Conservation (phyloP, 768 basidiomycete species). For the Lactarius pseudohatsudake region DNA sequence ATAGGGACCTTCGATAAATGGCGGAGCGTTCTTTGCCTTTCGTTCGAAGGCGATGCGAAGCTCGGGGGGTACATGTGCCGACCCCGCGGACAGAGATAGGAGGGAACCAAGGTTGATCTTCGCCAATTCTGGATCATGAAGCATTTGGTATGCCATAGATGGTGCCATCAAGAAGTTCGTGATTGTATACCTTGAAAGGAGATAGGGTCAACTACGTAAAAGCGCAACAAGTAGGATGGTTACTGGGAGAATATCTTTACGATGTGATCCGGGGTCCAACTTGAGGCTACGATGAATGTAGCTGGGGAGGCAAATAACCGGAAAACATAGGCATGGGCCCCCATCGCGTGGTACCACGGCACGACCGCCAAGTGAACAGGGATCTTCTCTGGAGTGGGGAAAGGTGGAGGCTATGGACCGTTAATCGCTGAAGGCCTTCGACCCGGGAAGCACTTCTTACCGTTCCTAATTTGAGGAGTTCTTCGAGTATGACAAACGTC, state of each 20-base stretch:
- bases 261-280: constrained; percentile 56
- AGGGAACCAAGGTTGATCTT: constrained; percentile 18
- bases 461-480: constrained; percentile 37
- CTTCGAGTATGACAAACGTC: constrained; percentile 37
- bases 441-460: constrained; percentile 36
- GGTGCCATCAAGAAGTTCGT: constrained; percentile 21
- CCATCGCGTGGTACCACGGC: constrained; percentile 70
- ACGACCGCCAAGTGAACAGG: constrained; percentile 57
- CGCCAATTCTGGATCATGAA: constrained; percentile 13
- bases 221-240: not conserved
- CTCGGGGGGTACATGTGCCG: constrained; percentile 14
- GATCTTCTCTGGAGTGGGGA: constrained; percentile 44
- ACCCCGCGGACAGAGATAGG: not conserved
- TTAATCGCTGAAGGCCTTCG: not conserved
- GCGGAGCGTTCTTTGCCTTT: not conserved
- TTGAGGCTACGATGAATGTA: constrained; percentile 55
- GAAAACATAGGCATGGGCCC: constrained; percentile 53
- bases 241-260: constrained; percentile 61
- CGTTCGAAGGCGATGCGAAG: constrained; percentile 12
- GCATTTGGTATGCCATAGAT: constrained; percentile 19
- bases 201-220: not conserved
- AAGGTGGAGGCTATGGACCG: constrained; percentile 39
- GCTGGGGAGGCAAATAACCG: constrained; percentile 45
- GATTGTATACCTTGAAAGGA: constrained; percentile 13
- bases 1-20: constrained; percentile 11